These are phyloP conservation scores for Termitomyces sp. DNA, from an alignment of 768 basidiomycete genomes.

Conservation along the genomic window DNA sequence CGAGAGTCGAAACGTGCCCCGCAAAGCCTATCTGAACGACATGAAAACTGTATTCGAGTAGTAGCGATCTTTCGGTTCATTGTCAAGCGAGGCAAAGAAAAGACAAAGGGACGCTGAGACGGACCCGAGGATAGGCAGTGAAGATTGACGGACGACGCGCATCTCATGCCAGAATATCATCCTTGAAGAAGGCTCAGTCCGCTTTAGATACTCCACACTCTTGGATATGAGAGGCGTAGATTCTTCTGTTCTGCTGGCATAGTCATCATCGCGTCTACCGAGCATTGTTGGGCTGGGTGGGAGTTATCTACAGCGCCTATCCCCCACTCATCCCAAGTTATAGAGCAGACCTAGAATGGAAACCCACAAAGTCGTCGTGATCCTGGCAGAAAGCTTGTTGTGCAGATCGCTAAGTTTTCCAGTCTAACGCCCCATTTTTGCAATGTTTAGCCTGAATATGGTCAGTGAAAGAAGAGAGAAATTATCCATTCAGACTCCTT, in stretches of 20 bases:
- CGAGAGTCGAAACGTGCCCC: constrained; percentile 84
- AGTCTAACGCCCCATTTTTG: neutral
- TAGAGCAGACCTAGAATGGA: neutral
- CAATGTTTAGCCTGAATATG: neutral
- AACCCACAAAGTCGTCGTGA: neutral
- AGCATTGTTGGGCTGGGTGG: neutral
- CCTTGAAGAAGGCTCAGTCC: neutral
- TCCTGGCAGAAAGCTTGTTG: neutral
- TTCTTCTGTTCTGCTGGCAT: neutral
- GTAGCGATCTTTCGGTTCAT: neutral
- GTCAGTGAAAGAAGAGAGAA: neutral
- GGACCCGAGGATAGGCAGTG: neutral
- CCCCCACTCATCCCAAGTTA: no score
- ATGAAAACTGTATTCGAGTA: constrained; percentile 77
- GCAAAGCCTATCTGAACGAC: constrained; percentile 82
- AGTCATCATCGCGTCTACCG: neutral
- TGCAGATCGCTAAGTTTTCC: neutral
- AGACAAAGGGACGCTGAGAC: neutral
- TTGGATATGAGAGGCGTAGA: neutral
- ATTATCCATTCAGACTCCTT: neutral
- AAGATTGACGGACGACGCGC: neutral
- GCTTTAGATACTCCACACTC: neutral
- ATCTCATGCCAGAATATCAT: neutral
- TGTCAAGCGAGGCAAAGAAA: no score
- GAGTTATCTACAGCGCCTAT: neutral